Conservation (phyloP, 2,329 filamentous ascomycete genomes). For the Aureobasidium sp. region DNA sequence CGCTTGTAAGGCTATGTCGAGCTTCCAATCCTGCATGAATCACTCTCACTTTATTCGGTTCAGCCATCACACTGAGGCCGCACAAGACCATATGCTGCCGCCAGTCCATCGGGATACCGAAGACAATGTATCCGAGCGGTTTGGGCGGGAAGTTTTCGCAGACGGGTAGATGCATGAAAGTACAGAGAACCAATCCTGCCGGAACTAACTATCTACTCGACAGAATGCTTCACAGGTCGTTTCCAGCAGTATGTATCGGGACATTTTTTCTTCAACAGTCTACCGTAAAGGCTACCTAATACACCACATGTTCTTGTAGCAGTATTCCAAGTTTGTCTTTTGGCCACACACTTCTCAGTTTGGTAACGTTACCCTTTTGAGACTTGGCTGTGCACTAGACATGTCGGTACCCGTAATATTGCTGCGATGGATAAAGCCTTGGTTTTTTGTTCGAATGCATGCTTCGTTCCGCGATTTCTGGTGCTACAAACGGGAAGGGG, state of each 20-base stretch:
- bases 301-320: too few relatives aligned
- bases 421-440: background rate
- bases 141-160: background rate
- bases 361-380: background rate
- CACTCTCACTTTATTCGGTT: too few relatives aligned
- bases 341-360: too few relatives aligned
- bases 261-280: background rate
- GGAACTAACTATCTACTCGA: background rate
- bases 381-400: background rate
- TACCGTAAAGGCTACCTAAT: too few relatives aligned
- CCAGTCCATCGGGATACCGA: too few relatives aligned
- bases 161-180: background rate
- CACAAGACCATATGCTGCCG: too few relatives aligned
- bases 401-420: background rate
- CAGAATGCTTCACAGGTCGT: background rate
- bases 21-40: too few relatives aligned
- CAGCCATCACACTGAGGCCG: too few relatives aligned
- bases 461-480: background rate
- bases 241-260: background rate
- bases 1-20: too few relatives aligned
- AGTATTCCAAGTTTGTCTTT: too few relatives aligned
- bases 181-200: background rate
- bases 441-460: background rate
- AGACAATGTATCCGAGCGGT: background rate
- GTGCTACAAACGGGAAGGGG: slow-evolving; percentile 8